Evolutionary conservation across 352 stramenopile species (phyloP).

Genomic region (Pythium aquatile): DNA sequence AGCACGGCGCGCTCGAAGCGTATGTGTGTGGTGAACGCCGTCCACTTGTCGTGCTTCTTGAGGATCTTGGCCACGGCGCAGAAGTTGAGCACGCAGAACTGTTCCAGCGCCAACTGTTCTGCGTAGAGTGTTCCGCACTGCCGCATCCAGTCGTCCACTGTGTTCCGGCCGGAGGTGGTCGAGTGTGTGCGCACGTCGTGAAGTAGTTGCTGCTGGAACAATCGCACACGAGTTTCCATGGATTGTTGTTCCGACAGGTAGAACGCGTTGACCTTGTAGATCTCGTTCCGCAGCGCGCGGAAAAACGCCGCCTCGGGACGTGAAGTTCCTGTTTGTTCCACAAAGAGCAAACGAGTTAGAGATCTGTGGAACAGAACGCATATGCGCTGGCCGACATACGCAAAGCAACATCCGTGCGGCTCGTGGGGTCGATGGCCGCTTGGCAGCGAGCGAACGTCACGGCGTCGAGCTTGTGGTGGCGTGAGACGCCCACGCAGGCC

Average conservation of each 20-base stretch:
- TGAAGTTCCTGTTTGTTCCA: conserved; percentile 6
- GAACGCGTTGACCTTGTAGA: conserved; percentile 17
- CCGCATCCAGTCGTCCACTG: conserved; percentile 3
- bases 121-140: not conserved
- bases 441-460: conserved; percentile 2
- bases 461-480: conserved; percentile 9
- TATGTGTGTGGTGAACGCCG: conserved; percentile 8
- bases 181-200: not conserved
- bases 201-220: not conserved
- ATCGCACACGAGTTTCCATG: not conserved
- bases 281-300: conserved; percentile 12
- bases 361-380: not conserved
- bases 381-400: conserved; percentile 4
- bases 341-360: not conserved
- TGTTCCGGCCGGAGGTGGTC: not conserved
- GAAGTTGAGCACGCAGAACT: conserved; percentile 20
- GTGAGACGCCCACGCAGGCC: conserved; percentile 11
- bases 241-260: conserved; percentile 7
- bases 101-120: conserved; percentile 11
- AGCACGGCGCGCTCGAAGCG: conserved; percentile 19
- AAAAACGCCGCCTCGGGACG: conserved; percentile 13
- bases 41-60: conserved; percentile 24
- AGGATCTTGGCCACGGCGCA: conserved; percentile 19
- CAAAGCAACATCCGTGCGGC: conserved; percentile 8
- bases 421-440: not conserved